Evolutionary conservation across 768 basidiomycete species (phyloP), one percentile per base, ranked within the genome.

Genomic region (Trametes meyenii): DNA sequence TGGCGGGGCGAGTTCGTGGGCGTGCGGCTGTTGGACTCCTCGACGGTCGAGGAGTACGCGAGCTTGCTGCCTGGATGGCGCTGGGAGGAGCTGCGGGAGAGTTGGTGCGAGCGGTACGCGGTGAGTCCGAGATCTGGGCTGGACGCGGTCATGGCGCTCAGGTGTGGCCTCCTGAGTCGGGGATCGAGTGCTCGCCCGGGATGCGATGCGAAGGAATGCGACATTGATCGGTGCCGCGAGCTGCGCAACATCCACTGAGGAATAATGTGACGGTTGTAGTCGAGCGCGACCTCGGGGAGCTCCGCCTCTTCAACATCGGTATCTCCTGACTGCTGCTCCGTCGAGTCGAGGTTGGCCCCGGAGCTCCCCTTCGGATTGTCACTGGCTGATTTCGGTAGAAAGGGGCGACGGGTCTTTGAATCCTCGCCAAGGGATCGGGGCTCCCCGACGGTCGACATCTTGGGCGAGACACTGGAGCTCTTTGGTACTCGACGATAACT

Each of bases 191-290:
- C 56, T n/a, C 58, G 64, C 17, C 70, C 56, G 54, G 55, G 74
- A 67, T 55, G 72, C 62, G 60, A 64, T 1, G 77, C 75, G 50
- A 64, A 67, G 1, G 77, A 68, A 55, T 78, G 82, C 17, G 84
- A 83, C 50, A 81, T 75, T 3, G 85, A 83, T 26, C 74, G 70
- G 38, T 68, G 64, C 1, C 71, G 72, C 13, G 66, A 83, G 75
- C 55, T 80, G 35, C 81, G 80, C 46, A 97, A 79, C 76, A 98
- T 78, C 91, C 94, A 97, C 64, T 94, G 86, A 4, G 97, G 96
- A 50, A 99, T 87, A 61, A 99, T 97, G 74, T 99, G 97, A n/a
- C 90, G 83, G 72, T 99, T 91, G 64, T 86, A 87, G 68, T 96
- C 95, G 50, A 99, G 81, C 7, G 86, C 86, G 14, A 99, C 97